Evolutionary conservation across 306 rosid genomes (phyloP).

Genomic region (Prunus campanulata): DNA sequence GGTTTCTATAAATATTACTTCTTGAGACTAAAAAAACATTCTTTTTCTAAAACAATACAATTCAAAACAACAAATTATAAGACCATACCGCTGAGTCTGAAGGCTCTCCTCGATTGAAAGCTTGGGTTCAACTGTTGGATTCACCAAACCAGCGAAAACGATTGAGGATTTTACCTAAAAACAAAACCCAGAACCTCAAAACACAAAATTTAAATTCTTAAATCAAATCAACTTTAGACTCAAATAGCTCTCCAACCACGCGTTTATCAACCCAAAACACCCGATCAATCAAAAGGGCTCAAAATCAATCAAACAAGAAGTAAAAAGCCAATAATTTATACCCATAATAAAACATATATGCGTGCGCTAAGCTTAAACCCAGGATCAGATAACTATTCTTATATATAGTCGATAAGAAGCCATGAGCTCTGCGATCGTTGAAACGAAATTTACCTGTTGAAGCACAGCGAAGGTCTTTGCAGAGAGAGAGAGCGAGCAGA

Average conservation of each 20-base stretch:
- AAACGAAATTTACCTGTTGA: conserved; percentile 14
- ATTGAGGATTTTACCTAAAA: background rate
- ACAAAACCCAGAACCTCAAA: background rate
- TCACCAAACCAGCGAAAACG: background rate
- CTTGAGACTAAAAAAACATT: background rate
- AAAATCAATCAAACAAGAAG: conserved; percentile 1
- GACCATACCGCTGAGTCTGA: background rate
- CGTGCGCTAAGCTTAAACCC: background rate
- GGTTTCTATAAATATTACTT: background rate
- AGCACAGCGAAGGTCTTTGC: background rate
- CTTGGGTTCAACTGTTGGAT: background rate
- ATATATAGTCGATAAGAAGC: background rate
- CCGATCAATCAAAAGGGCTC: conserved; percentile 1
- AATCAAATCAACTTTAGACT: background rate
- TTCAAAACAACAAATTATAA: background rate
- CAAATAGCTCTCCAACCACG: background rate
- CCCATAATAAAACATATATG: no score
- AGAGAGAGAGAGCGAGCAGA: background rate
- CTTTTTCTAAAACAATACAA: background rate
- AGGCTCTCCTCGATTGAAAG: background rate
- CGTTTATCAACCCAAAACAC: background rate
- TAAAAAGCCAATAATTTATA: background rate
- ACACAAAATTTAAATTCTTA: conserved; percentile 2
- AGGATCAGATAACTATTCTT: background rate
- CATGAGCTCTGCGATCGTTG: background rate